Percentiles rank a stretch among this genome's conserved stretches.
Evolutionary conservation across 257 asterid genomes (phyloP).

Genomic region (Lavandula angustifolia): DNA sequence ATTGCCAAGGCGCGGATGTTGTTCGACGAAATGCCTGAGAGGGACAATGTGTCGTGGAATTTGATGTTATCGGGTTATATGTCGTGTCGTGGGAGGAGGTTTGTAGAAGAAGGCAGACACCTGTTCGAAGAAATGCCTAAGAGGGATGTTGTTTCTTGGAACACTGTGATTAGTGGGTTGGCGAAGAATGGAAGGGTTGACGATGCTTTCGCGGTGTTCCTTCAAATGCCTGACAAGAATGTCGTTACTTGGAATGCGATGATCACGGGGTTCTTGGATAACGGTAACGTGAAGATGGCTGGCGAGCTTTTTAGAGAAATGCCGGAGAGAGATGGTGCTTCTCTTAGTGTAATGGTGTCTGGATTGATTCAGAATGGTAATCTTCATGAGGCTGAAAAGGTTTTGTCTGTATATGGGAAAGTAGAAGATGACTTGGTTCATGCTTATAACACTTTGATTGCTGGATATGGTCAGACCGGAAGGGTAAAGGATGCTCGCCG

Average conservation of each 20-base stretch:
- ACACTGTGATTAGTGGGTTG: constrained; percentile 83
- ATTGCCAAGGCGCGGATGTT: constrained; percentile 57
- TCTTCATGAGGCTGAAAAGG: constrained; percentile 59
- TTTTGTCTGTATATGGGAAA: constrained; percentile 44
- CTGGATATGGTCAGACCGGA: constrained; percentile 79
- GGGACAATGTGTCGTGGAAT: constrained; percentile 77
- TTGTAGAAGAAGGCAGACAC: constrained; percentile 51
- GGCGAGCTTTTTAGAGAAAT: constrained; percentile 54
- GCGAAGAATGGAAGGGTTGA: constrained; percentile 62
- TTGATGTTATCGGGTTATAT: constrained; percentile 61
- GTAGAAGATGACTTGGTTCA: constrained; percentile 44
- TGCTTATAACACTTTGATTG: constrained; percentile 84
- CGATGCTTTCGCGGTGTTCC: constrained; percentile 63
- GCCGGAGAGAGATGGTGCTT: constrained; percentile 67
- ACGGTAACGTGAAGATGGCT: constrained; percentile 60
- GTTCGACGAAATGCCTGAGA: constrained; percentile 71
- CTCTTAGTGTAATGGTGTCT: constrained; percentile 65
- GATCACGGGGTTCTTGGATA: constrained; percentile 67
- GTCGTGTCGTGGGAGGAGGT: constrained; percentile 48
- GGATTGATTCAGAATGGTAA: constrained; percentile 65
- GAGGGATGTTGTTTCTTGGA: constrained; percentile 70
- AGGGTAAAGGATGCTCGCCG: constrained; percentile 63
- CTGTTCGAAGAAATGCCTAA: constrained; percentile 69
- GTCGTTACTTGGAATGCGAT: constrained; percentile 79
- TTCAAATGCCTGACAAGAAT: constrained; percentile 60